Base-by-base conservation (phyloP, 2,329 filamentous ascomycete genomes). In the Thelonectria discophora region DNA sequence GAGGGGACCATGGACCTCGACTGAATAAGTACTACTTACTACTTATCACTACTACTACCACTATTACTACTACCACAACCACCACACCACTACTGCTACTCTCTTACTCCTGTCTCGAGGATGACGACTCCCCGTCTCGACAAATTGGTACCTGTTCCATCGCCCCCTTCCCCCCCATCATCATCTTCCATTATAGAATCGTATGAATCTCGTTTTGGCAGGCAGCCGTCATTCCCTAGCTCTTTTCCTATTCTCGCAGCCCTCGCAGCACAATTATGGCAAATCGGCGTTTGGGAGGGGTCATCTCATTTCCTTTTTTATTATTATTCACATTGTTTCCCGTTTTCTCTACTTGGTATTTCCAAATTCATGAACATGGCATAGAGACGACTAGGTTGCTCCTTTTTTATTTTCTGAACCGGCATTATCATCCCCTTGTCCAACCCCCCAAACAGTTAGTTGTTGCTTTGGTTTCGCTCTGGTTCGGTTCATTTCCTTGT, bases 1-100 rank as follows among this genome's bases (percentile, higher is more conserved):
- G 77, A 78, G 61, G 70, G 73, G 40, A 63, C 71, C 10, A 80
- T 80, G 78, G 78, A 80, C 24, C 69, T 80, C 20, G 78, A 80
- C 55, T 79, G 69, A 67, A 24, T 24, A 6, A 12, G n/a, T n/a
- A n/a, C n/a, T n/a, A n/a, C n/a, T n/a, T n/a, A n/a, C n/a, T n/a
- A n/a, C n/a, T n/a, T n/a, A n/a, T n/a, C n/a, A n/a, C n/a, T n/a
- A n/a, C n/a, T n/a, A n/a, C n/a, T n/a, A n/a, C n/a, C n/a, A n/a
- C n/a, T n/a, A n/a, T n/a, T n/a, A n/a, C n/a, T n/a, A n/a, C n/a
- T n/a, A n/a, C n/a, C n/a, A n/a, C n/a, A n/a, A n/a, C n/a, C n/a
- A n/a, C n/a, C n/a, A n/a, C n/a, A n/a, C n/a, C n/a, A n/a, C 43
- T 45, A 45, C 18, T 45, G 50, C 34, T 53, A 40, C 52, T 37